Percentiles rank a stretch among this genome's conserved stretches.
phyloP scores from a whole-genome alignment of 1,284 basidiomycete genomes.

The Cryptococcus hybrid region DNA sequence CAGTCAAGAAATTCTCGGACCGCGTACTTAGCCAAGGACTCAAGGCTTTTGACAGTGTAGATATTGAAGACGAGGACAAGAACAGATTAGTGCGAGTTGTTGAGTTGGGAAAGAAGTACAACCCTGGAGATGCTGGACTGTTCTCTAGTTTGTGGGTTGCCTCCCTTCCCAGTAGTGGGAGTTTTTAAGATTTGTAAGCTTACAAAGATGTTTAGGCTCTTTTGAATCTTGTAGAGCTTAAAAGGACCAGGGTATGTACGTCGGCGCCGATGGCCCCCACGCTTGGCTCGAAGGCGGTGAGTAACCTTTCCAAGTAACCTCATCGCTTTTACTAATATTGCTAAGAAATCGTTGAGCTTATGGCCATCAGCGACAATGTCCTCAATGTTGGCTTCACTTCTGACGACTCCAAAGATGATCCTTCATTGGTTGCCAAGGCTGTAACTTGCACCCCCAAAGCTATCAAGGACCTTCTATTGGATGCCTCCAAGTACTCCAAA shows the following conservation, averaged over 20 bases:
- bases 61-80: slow-evolving; percentile 18
- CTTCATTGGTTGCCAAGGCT: slow-evolving; percentile 23
- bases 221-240: slow-evolving; percentile 42
- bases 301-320: slow-evolving; percentile 3
- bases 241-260: slow-evolving; percentile 40
- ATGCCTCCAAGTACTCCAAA: slow-evolving; percentile 11
- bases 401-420: slow-evolving; percentile 33
- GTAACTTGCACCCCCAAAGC: slow-evolving; percentile 26
- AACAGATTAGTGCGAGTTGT: slow-evolving; percentile 24
- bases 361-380: slow-evolving; percentile 50
- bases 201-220: slow-evolving; percentile 18
- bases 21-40: slow-evolving; percentile 25
- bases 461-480: slow-evolving; percentile 12
- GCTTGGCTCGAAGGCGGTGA: slow-evolving; percentile 35
- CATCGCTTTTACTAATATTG: neutral
- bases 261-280: slow-evolving; percentile 38
- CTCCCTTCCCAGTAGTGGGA: neutral
- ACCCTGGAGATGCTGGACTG: slow-evolving; percentile 31
- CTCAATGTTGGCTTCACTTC: slow-evolving; percentile 47
- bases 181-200: neutral
- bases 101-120: slow-evolving; percentile 24
- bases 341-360: slow-evolving; percentile 49
- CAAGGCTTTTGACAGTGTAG: slow-evolving; percentile 12
- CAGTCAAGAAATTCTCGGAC: slow-evolving; percentile 17
- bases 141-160: slow-evolving; percentile 29